A percentile compares a stretch with the other conserved stretches of the same genome.
Conservation (phyloP, 257 asterid species). For the Solanum sitiens region DNA sequence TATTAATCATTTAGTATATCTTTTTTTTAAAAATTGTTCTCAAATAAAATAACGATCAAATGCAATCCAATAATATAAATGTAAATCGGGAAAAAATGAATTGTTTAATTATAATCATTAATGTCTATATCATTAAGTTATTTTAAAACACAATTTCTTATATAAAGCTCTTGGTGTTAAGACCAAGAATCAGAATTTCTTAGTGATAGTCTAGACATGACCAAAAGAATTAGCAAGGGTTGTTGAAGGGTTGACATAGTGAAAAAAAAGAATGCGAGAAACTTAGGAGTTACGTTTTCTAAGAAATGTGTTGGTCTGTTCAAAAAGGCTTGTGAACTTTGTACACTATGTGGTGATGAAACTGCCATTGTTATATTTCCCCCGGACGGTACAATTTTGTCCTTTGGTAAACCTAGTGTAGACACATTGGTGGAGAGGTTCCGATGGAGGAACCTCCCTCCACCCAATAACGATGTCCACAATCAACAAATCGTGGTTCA, state of each 20-base stretch:
- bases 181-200: not conserved
- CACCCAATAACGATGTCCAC: too few relatives aligned
- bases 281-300: too few relatives aligned
- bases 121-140: not conserved
- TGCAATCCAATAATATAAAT: not conserved
- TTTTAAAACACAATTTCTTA: not conserved
- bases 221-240: conserved; percentile 19
- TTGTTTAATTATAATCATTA: not conserved
- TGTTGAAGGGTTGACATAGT: conserved; percentile 9
- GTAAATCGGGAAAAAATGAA: not conserved
- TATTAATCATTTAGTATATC: not conserved
- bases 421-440: conserved; percentile 13
- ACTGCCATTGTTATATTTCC: conserved; percentile 44
- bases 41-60: not conserved
- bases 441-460: too few relatives aligned
- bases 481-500: too few relatives aligned
- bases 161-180: not conserved
- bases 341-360: conserved; percentile 32
- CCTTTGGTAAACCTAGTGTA: conserved; percentile 50
- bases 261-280: too few relatives aligned
- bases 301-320: conserved; percentile 29
- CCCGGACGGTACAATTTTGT: conserved; percentile 26
- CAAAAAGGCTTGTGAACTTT: conserved; percentile 19
- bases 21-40: not conserved
- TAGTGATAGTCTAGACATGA: not conserved